phyloP scores from a whole-genome alignment of 2,329 filamentous ascomycete species.

The Pyricularia sp. region DNA sequence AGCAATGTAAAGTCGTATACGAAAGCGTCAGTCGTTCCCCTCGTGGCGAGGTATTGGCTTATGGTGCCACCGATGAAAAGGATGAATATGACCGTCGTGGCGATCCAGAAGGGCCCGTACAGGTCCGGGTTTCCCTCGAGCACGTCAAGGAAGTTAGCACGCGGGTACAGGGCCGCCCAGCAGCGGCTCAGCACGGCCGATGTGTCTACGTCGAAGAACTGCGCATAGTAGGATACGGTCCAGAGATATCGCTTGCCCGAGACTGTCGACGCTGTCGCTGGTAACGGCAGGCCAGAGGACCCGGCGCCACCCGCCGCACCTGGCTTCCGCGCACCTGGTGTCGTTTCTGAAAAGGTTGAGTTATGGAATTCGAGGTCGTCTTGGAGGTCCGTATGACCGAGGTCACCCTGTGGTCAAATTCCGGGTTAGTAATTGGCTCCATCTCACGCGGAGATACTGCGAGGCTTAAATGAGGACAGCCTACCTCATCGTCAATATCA shows the following conservation, averaged over 20 bases:
- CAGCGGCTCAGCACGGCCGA: constrained; percentile 80
- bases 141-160: constrained; percentile 92
- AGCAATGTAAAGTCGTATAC: constrained; percentile 86
- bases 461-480: constrained; percentile 12
- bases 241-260: constrained; percentile 79
- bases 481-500: constrained; percentile 90
- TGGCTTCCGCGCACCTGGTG: constrained; percentile 40
- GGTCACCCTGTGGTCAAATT: constrained; percentile 60
- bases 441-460: background rate
- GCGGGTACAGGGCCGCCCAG: constrained; percentile 79
- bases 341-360: constrained; percentile 66
- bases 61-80: constrained; percentile 93
- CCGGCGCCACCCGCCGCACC: constrained; percentile 27
- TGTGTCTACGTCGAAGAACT: constrained; percentile 98
- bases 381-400: constrained; percentile 95
- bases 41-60: constrained; percentile 72
- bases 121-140: constrained; percentile 94
- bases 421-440: background rate
- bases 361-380: constrained; percentile 99
- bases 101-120: constrained; percentile 98
- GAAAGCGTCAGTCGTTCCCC: constrained; percentile 57
- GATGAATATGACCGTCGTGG: constrained; percentile 92
- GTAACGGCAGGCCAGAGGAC: constrained; percentile 42
- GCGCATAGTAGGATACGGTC: constrained; percentile 87
- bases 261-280: constrained; percentile 39